These are phyloP conservation scores for Aspergillus coremiiformis DNA, from an alignment of 495 filamentous ascomycete species.

Conservation along the genomic window DNA sequence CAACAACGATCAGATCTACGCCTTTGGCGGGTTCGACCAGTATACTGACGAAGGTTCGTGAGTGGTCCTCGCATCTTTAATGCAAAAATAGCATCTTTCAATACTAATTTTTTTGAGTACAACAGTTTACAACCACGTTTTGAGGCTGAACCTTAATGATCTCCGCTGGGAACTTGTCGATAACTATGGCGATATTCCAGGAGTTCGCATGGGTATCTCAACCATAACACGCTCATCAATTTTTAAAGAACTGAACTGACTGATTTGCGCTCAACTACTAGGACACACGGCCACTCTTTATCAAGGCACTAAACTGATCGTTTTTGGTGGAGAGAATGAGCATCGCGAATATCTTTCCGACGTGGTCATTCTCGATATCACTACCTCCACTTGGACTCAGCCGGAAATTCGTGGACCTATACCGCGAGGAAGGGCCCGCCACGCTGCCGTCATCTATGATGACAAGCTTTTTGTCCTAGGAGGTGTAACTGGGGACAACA, in stretches of 20 bases:
- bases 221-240: not conserved
- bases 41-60: slow-evolving; percentile 82
- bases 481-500: slow-evolving; percentile 81
- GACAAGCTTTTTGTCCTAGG: slow-evolving; percentile 94
- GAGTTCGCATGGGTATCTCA: slow-evolving; percentile 86
- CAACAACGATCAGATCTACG: slow-evolving; percentile 91
- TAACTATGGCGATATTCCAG: slow-evolving; percentile 97
- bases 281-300: slow-evolving; percentile 95
- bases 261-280: slow-evolving; percentile 25
- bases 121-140: slow-evolving; percentile 92
- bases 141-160: slow-evolving; percentile 74
- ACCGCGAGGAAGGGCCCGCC: slow-evolving; percentile 81
- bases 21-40: slow-evolving; percentile 98
- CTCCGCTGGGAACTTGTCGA: slow-evolving; percentile 93
- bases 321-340: slow-evolving; percentile 97
- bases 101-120: slow-evolving; percentile 6
- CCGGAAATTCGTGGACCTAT: slow-evolving; percentile 75
- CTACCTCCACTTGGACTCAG: slow-evolving; percentile 88
- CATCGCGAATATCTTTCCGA: slow-evolving; percentile 92
- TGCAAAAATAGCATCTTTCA: not conserved
- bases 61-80: not conserved
- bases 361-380: slow-evolving; percentile 89
- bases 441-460: slow-evolving; percentile 89
- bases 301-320: slow-evolving; percentile 85
- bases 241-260: slow-evolving; percentile 3